phyloP scores from a whole-genome alignment of 495 filamentous ascomycete genomes.

The Filosporella fistucella region DNA sequence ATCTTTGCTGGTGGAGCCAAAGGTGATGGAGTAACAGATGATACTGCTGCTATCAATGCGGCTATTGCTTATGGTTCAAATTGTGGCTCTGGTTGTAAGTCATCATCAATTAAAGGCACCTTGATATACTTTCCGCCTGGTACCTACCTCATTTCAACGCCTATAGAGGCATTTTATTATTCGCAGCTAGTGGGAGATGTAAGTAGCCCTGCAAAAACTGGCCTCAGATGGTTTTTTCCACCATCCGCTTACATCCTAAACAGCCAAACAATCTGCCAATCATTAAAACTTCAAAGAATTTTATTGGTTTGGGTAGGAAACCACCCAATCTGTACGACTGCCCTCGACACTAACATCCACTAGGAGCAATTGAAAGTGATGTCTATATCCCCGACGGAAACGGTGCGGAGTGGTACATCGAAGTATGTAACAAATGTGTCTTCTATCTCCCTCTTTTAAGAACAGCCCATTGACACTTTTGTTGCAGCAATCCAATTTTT shows the following conservation, averaged over 20 bases:
- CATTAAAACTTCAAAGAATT: neutral
- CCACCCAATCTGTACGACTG: too few relatives aligned
- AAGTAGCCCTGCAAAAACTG: too few relatives aligned
- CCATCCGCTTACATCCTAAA: neutral
- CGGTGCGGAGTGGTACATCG: slow-evolving; percentile 64
- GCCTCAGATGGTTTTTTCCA: too few relatives aligned
- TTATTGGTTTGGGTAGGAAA: slow-evolving; percentile 10
- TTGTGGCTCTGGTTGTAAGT: slow-evolving; percentile 72
- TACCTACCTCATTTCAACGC: slow-evolving; percentile 53
- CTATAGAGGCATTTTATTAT: slow-evolving; percentile 72
- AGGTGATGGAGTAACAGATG: slow-evolving; percentile 19
- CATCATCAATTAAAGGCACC: slow-evolving; percentile 66
- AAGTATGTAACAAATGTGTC: slow-evolving; percentile 27
- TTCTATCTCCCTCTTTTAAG: neutral
- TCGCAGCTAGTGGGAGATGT: slow-evolving; percentile 79
- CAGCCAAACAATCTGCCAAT: slow-evolving; percentile 22
- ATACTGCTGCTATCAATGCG: slow-evolving; percentile 65
- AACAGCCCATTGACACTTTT: too few relatives aligned
- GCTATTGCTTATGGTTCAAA: slow-evolving; percentile 73
- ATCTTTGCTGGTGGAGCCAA: slow-evolving; percentile 6
- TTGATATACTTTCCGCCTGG: slow-evolving; percentile 79
- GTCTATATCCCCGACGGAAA: slow-evolving; percentile 56
- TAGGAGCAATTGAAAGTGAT: slow-evolving; percentile 65
- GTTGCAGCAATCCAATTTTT: slow-evolving; percentile 26
- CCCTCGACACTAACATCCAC: too few relatives aligned